Conservation (phyloP, 2,329 filamentous ascomycete species). For the Nemania sp. region DNA sequence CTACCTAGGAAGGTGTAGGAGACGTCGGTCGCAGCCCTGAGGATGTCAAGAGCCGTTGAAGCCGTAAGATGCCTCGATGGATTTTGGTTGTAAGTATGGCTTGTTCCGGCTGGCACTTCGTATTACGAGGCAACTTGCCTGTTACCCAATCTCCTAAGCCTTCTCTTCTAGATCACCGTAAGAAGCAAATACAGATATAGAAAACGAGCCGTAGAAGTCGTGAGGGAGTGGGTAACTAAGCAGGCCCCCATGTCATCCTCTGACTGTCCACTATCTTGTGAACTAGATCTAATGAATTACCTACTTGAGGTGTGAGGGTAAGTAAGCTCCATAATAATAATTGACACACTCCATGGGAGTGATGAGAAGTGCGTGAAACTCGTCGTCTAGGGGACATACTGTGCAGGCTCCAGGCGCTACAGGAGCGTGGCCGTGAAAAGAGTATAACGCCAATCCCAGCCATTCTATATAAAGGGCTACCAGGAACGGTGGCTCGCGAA, state of each 20-base stretch:
- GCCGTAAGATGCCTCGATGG: not conserved
- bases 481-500: not conserved
- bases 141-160: not conserved
- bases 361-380: not conserved
- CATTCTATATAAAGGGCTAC: constrained; percentile 15
- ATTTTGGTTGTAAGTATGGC: not conserved
- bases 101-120: constrained; percentile 7
- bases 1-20: too few relatives aligned
- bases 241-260: constrained; percentile 2
- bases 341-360: constrained; percentile 5
- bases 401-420: not conserved
- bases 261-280: constrained; percentile 2
- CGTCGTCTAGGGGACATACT: not conserved
- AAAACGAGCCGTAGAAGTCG: not conserved
- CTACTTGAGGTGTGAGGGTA: too few relatives aligned
- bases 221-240: not conserved
- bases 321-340: too few relatives aligned
- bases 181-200: not conserved
- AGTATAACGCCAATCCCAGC: not conserved
- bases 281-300: too few relatives aligned
- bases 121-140: not conserved
- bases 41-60: not conserved
- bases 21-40: not conserved
- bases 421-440: not conserved
- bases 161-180: not conserved